Conservation (phyloP, 148 eudicot genomes). For the Silene uniflora region DNA sequence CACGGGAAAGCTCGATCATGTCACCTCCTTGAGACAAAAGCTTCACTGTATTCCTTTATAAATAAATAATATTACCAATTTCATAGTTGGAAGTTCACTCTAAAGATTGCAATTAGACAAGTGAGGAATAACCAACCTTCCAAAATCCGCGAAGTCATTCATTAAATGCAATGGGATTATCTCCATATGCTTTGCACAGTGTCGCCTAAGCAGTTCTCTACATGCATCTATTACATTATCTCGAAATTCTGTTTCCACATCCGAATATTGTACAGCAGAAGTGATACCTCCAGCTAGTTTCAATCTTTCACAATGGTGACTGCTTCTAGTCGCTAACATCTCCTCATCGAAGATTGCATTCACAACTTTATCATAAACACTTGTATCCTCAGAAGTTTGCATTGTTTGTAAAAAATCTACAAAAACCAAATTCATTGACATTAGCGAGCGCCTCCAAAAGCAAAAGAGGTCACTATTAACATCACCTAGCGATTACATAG, state of each 20-base stretch:
- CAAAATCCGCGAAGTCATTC: constrained; percentile 44
- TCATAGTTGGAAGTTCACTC: constrained; percentile 7
- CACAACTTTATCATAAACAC: constrained; percentile 83
- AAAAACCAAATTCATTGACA: constrained; percentile 13
- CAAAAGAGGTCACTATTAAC: background rate
- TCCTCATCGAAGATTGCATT: constrained; percentile 79
- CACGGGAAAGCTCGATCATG: constrained; percentile 83
- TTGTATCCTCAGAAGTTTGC: constrained; percentile 89
- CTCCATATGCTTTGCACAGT: constrained; percentile 87
- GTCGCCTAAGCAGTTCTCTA: constrained; percentile 58
- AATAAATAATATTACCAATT: constrained; percentile 13
- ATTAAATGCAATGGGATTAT: constrained; percentile 61
- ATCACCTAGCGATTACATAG: background rate
- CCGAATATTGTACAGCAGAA: constrained; percentile 52
- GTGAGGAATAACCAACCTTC: constrained; percentile 43
- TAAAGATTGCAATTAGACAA: background rate
- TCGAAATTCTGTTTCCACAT: constrained; percentile 59
- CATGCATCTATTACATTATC: constrained; percentile 60
- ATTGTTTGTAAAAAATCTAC: constrained; percentile 74
- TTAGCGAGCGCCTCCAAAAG: background rate
- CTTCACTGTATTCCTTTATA: constrained; percentile 65
- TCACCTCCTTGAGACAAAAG: constrained; percentile 86
- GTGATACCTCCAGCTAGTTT: constrained; percentile 42
- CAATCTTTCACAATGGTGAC: constrained; percentile 46
- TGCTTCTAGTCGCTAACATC: constrained; percentile 45